Evolutionary conservation across 148 eudicot species (phyloP).

Genomic region (Chenopodium album): DNA sequence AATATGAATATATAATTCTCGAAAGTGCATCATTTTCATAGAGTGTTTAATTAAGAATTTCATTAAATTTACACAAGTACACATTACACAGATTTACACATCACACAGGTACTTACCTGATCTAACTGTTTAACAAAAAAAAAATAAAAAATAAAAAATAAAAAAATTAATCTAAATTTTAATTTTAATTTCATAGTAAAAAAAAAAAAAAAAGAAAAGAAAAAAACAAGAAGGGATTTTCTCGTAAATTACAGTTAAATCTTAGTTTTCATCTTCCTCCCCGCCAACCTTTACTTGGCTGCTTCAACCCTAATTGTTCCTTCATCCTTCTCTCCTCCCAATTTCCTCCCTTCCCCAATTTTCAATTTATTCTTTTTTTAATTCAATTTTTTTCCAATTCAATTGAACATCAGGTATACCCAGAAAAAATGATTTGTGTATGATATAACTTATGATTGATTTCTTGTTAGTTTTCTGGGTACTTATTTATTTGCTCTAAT

Average conservation of each 20-base stretch:
- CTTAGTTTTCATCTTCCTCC: background rate
- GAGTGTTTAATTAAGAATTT: no score
- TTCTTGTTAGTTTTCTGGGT: background rate
- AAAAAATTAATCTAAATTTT: no score
- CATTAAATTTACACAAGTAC: no score
- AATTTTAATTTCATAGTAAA: no score
- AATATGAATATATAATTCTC: no score
- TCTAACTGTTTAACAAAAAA: no score
- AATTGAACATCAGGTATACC: constrained; percentile 7
- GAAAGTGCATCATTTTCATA: no score
- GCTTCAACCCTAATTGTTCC: constrained; percentile 28
- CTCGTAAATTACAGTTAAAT: background rate
- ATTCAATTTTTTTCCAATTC: background rate
- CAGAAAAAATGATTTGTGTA: background rate
- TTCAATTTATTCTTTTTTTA: background rate
- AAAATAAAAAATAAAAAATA: no score
- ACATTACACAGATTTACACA: no score
- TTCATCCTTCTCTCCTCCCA: background rate
- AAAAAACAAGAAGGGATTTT: background rate
- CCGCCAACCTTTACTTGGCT: constrained; percentile 9
- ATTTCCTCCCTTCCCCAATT: background rate
- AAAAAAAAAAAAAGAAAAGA: background rate
- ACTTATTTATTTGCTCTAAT: background rate
- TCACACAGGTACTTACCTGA: no score
- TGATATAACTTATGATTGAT: background rate